Base-by-base conservation (phyloP, 1,139 yeast genomes). In the Pichia sorboxylosa region DNA sequence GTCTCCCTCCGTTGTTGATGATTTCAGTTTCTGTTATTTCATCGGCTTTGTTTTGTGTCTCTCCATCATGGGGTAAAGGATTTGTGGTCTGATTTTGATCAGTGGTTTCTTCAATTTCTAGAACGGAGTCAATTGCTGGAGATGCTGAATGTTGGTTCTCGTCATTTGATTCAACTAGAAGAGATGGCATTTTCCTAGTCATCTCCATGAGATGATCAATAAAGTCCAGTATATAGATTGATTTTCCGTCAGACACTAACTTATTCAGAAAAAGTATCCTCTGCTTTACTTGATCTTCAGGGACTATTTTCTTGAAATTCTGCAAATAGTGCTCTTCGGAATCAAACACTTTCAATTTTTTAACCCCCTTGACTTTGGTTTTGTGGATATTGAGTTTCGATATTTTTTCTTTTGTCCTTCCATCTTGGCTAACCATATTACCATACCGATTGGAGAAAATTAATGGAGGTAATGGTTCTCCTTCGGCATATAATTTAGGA, bases 221-320 rank as follows among this genome's bases (percentile, higher is more conserved):
- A n/a, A 35, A 25, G 13, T 39, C 44, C 26, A 40, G 41, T 17
- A 37, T 20, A 29, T 33, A 48, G 6, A 48, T 15, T 3, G 33
- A 32, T 14, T 34, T 33, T 8, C 50, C 49, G 38, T 48, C 52
- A 3, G 50, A 45, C 4, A 48, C 37, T 4, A 47, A 19, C 2
- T 33, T 31, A 21, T 46, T 45, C 22, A 48, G 28, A 29, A 41
- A 39, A 7, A 28, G 20, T 1, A 47, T 21, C 25, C 52, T 36
- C 4, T 31, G 17, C 3, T 18, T 21, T 14, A 42, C 41, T 18
- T 36, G 19, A 13, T 31, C 31, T 10, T 32, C 31, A 13, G 45
- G 42, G n/a, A 45, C 37, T 10, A 47, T 33, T 17, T 33, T 34
- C 10, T 40, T 37, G 16, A 47, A 44, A 22, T 27, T 13, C 1